Evolutionary conservation across 805 yeast species (phyloP).

Genomic region (Kregervanrija pseudodelftensis): DNA sequence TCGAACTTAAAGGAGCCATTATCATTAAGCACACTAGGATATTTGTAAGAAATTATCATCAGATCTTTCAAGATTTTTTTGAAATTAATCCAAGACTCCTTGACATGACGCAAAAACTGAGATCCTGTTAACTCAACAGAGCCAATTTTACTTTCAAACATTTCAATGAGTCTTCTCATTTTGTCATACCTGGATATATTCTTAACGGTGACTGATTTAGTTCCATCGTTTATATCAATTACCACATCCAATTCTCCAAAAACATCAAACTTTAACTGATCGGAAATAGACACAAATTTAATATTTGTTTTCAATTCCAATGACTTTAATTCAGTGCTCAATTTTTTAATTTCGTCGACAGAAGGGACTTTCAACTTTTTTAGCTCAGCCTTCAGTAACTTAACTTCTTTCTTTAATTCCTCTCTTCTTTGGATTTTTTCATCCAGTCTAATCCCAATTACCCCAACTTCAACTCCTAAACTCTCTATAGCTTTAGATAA

Average conservation of each 20-base stretch:
- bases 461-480: background rate
- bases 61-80: conserved; percentile 8
- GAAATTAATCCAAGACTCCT: conserved; percentile 3
- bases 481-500: conserved; percentile 2
- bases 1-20: background rate
- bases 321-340: conserved; percentile 8
- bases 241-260: too few species aligned
- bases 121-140: too few species aligned
- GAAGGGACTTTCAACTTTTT: conserved; percentile 12
- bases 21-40: background rate
- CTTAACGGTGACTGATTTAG: too few species aligned
- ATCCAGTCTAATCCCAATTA: background rate
- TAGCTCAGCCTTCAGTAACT: conserved; percentile 1
- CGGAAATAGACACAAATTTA: too few species aligned
- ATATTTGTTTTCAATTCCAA: background rate
- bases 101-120: background rate
- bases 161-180: too few species aligned
- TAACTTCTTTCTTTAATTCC: conserved; percentile 3
- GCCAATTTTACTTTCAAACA: too few species aligned
- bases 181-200: too few species aligned
- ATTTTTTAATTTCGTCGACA: conserved; percentile 7
- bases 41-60: conserved; percentile 2
- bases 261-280: too few species aligned
- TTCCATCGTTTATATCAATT: too few species aligned
- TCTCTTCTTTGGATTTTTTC: conserved; percentile 1